These are phyloP conservation scores for Backusella tuberculispora DNA, from an alignment of 192 early-diverging fungal genomes.

Conservation along the genomic window DNA sequence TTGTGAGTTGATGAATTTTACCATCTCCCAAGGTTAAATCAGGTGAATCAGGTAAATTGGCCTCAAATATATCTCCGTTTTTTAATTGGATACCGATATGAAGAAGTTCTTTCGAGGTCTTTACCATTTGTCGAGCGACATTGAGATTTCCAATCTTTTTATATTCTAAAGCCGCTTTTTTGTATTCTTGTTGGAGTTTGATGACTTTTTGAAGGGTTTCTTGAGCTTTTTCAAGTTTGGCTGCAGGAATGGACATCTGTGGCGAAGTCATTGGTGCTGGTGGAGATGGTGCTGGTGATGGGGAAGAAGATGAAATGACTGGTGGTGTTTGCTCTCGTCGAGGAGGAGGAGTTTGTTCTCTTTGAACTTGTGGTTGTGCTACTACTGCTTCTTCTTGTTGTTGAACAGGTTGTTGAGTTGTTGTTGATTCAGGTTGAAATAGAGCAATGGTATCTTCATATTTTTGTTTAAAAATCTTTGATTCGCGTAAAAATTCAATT, in stretches of 20 bases:
- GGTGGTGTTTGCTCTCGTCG: not conserved
- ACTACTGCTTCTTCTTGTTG: not conserved
- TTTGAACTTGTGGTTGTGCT: not conserved
- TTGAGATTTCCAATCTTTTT: conserved; percentile 53
- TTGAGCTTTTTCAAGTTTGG: conserved; percentile 15
- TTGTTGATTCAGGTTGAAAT: not conserved
- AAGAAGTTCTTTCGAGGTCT: conserved; percentile 50
- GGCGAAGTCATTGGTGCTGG: not conserved
- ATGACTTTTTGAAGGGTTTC: conserved; percentile 36
- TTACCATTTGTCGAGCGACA: conserved; percentile 56
- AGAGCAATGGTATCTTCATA: conserved; percentile 11
- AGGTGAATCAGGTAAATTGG: conserved; percentile 25
- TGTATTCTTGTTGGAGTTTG: conserved; percentile 58
- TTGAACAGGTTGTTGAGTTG: not conserved
- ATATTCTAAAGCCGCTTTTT: conserved; percentile 56
- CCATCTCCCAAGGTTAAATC: conserved; percentile 39
- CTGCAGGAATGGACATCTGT: not conserved
- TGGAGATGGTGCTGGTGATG: not conserved
- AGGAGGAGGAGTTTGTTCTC: not conserved
- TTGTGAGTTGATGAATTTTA: conserved; percentile 18
- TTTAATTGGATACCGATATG: conserved; percentile 42
- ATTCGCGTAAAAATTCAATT: conserved; percentile 30
- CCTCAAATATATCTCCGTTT: conserved; percentile 29
- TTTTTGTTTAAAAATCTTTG: conserved; percentile 30
- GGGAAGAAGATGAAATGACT: conserved; percentile 21